These are phyloP conservation scores for Fusarium xyrophilum DNA, from an alignment of 2,329 filamentous ascomycete species.

Conservation along the genomic window DNA sequence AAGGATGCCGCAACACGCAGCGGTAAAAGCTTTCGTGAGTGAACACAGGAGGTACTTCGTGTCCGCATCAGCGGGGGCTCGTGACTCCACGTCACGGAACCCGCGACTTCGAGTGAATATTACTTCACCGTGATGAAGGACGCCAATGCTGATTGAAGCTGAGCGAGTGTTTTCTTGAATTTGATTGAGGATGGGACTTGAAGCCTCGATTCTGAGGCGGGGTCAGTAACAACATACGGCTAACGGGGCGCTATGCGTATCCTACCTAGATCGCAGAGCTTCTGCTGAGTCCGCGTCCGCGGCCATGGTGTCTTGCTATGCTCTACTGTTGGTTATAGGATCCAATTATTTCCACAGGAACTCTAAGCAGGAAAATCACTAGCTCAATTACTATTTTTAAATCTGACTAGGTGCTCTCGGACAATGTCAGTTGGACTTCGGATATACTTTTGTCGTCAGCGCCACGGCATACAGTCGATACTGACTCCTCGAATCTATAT, in stretches of 20 bases:
- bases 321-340: no score
- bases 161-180: background rate
- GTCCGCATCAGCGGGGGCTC: background rate
- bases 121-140: background rate
- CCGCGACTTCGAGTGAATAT: background rate
- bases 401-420: background rate
- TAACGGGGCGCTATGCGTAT: no score
- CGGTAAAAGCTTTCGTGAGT: background rate
- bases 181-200: background rate
- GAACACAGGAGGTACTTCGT: accelerated
- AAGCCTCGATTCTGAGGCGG: background rate
- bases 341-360: background rate
- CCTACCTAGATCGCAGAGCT: background rate
- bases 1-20: background rate
- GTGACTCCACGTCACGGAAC: background rate
- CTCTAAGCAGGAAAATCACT: background rate
- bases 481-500: background rate
- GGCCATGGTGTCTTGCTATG: no score
- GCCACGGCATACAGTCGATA: background rate
- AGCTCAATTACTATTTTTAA: background rate
- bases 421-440: background rate
- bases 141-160: background rate
- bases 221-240: background rate
- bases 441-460: background rate
- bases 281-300: background rate